A percentile compares a stretch with the other conserved stretches of the same genome.
Conservation (phyloP, 2,329 filamentous ascomycete species). For the Aspergillus sp. region DNA sequence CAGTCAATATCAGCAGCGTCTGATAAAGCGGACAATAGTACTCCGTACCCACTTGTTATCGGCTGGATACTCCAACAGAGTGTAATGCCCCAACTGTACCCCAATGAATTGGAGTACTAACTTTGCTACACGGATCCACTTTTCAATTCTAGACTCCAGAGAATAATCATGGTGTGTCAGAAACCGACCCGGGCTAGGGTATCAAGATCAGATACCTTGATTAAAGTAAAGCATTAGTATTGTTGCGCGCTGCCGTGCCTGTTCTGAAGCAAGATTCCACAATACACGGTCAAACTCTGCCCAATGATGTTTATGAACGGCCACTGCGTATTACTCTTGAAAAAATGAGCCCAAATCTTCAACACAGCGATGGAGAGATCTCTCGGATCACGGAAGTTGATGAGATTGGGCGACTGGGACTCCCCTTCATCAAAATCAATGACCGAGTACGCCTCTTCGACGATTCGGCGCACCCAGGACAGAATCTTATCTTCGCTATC, state of each 20-base stretch:
- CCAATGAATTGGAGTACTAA: background rate
- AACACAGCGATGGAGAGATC: slow-evolving; percentile 36
- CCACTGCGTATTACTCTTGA: slow-evolving; percentile 40
- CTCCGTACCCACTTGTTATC: background rate
- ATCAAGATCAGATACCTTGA: no score
- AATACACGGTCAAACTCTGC: slow-evolving; percentile 35
- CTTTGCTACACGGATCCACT: background rate
- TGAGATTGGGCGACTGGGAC: slow-evolving; percentile 18
- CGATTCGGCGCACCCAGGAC: slow-evolving; percentile 37
- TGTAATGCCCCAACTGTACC: background rate
- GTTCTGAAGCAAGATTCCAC: background rate
- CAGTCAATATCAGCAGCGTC: background rate
- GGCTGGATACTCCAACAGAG: background rate
- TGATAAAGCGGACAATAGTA: background rate
- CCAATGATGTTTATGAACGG: slow-evolving; percentile 40
- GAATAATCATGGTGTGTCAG: no score
- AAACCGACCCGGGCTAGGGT: no score
- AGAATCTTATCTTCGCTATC: slow-evolving; percentile 39
- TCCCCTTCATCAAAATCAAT: slow-evolving; percentile 36
- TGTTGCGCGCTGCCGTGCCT: background rate
- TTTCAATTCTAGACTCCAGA: background rate
- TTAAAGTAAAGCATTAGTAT: background rate
- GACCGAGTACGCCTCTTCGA: slow-evolving; percentile 39
- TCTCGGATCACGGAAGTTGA: slow-evolving; percentile 26
- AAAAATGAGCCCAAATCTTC: slow-evolving; percentile 37